These are phyloP conservation scores for Epichloe uncinata DNA, from an alignment of 2,329 filamentous ascomycete species.

Conservation along the genomic window DNA sequence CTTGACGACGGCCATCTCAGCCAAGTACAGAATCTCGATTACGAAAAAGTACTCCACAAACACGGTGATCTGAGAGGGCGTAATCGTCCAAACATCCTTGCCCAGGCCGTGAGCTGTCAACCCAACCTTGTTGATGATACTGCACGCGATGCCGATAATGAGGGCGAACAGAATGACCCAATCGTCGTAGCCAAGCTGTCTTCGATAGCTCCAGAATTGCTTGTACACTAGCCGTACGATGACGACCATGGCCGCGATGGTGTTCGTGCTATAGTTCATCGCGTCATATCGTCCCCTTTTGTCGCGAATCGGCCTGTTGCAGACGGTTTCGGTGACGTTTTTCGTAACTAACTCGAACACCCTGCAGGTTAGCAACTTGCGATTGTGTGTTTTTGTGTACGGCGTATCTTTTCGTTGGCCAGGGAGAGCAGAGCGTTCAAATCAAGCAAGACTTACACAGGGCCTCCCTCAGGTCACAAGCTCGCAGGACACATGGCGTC, in stretches of 20 bases:
- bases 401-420: neutral
- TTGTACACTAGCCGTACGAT: slow-evolving; percentile 11
- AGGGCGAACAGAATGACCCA: slow-evolving; percentile 13
- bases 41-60: slow-evolving; percentile 20
- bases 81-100: slow-evolving; percentile 21
- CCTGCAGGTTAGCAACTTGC: neutral
- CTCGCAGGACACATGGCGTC: slow-evolving; percentile 11
- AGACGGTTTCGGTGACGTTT: slow-evolving; percentile 3
- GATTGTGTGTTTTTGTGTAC: neutral
- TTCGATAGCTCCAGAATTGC: slow-evolving; percentile 16
- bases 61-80: slow-evolving; percentile 7
- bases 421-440: neutral
- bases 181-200: slow-evolving; percentile 20
- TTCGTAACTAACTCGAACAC: neutral
- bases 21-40: slow-evolving; percentile 20
- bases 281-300: slow-evolving; percentile 1
- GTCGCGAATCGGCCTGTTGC: slow-evolving; percentile 1
- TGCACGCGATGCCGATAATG: slow-evolving; percentile 11
- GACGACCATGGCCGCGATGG: slow-evolving; percentile 9
- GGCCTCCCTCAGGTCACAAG: slow-evolving; percentile 13
- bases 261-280: slow-evolving; percentile 8
- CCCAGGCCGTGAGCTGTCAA: slow-evolving; percentile 18
- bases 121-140: slow-evolving; percentile 12
- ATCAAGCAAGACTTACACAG: slow-evolving; percentile 11
- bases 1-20: slow-evolving; percentile 22